These are phyloP conservation scores for Aphanomyces astaci DNA, from an alignment of 352 stramenopile species.

Conservation along the genomic window DNA sequence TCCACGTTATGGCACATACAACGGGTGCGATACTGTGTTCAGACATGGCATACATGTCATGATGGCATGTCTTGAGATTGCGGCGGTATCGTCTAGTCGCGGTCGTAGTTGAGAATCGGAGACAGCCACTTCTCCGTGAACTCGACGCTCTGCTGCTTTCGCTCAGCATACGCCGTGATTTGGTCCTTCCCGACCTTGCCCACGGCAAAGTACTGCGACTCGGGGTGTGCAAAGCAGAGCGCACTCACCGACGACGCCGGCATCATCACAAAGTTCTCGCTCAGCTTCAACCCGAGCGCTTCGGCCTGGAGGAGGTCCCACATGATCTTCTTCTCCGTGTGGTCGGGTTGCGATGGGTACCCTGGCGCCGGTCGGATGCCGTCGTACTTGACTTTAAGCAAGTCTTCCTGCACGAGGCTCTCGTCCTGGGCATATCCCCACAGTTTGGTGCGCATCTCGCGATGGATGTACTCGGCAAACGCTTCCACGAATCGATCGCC, in stretches of 20 bases:
- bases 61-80: conserved; percentile 7
- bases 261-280: conserved; percentile 95
- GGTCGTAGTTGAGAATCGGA: conserved; percentile 94
- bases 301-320: conserved; percentile 93
- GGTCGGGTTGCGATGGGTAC: conserved; percentile 96
- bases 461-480: conserved; percentile 96
- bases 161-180: conserved; percentile 87
- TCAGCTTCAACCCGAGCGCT: conserved; percentile 89
- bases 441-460: conserved; percentile 91
- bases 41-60: not conserved
- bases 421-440: conserved; percentile 95
- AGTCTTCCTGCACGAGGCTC: conserved; percentile 82
- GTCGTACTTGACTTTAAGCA: conserved; percentile 98
- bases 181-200: conserved; percentile 96
- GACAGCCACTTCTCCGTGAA: conserved; percentile 92
- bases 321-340: conserved; percentile 96
- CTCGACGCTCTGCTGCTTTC: conserved; percentile 87
- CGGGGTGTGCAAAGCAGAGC: conserved; percentile 93
- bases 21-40: conserved; percentile 5
- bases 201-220: conserved; percentile 96
- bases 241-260: conserved; percentile 90
- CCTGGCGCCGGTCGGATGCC: conserved; percentile 95
- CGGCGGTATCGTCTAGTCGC: conserved; percentile 22
- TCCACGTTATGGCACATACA: conserved; percentile 8
- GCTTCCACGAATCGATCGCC: conserved; percentile 71